Evolutionary conservation across 139 green algal genomes (phyloP).

Genomic region (Coelastrella sp.): DNA sequence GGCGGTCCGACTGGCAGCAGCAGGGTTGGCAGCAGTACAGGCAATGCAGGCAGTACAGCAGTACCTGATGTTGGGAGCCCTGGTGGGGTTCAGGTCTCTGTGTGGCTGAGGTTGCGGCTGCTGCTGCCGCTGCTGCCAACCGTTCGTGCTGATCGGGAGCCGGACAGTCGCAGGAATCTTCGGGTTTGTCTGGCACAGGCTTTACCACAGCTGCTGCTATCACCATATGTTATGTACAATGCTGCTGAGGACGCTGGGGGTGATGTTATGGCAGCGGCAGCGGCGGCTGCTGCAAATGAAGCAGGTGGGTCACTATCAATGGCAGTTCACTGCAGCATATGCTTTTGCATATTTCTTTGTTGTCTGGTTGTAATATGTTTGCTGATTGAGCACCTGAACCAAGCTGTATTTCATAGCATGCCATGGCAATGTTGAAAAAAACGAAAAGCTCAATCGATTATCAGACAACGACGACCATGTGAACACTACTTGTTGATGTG

Average conservation of each 20-base stretch:
- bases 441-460: too few species aligned
- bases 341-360: neutral
- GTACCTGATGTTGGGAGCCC: conserved; percentile 26
- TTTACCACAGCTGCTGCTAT: conserved; percentile 16
- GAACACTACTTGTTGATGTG: too few species aligned
- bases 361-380: too few species aligned
- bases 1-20: neutral
- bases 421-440: too few species aligned
- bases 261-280: neutral
- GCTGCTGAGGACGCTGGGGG: neutral
- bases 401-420: too few species aligned
- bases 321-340: too few species aligned
- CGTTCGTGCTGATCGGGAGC: neutral
- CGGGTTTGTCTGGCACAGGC: neutral
- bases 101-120: conserved; percentile 13
- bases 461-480: too few species aligned
- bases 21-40: neutral
- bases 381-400: too few species aligned
- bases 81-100: neutral
- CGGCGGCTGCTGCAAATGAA: neutral
- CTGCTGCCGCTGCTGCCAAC: conserved; percentile 32
- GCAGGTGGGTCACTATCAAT: neutral
- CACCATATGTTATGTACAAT: neutral
- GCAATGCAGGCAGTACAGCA: neutral
- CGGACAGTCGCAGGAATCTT: neutral